phyloP scores from a whole-genome alignment of 768 basidiomycete genomes.

The Boletus subcaerulescens region DNA sequence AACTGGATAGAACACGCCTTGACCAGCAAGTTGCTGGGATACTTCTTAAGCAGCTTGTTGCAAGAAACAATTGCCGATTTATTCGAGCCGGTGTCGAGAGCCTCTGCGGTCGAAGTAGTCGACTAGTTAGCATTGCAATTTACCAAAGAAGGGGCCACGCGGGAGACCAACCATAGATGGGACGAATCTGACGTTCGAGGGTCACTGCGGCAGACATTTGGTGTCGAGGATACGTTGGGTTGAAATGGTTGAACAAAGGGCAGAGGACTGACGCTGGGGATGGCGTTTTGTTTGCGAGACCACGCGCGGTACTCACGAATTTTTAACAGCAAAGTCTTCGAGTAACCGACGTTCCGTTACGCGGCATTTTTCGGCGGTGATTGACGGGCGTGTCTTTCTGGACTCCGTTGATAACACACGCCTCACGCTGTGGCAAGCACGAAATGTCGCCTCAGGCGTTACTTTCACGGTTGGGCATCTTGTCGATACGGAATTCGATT shows the following conservation, averaged over 20 bases:
- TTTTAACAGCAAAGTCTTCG: conserved; percentile 19
- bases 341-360: conserved; percentile 27
- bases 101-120: conserved; percentile 47
- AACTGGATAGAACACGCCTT: conserved; percentile 44
- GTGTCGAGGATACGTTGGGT: conserved; percentile 1
- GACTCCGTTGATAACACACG: neutral
- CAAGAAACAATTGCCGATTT: conserved; percentile 83
- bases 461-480: conserved; percentile 30
- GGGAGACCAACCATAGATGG: conserved; percentile 67
- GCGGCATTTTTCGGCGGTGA: conserved; percentile 26
- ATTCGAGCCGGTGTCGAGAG: conserved; percentile 81
- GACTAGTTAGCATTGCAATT: conserved; percentile 1
- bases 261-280: neutral
- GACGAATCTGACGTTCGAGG: conserved; percentile 79
- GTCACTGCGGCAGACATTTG: conserved; percentile 51
- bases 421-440: neutral
- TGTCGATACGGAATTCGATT: neutral
- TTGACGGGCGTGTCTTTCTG: conserved; percentile 5
- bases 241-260: conserved; percentile 1
- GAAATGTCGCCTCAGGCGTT: conserved; percentile 43
- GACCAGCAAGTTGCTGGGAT: conserved; percentile 67
- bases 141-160: neutral
- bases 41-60: conserved; percentile 86
- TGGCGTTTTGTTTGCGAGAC: conserved; percentile 1
- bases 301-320: conserved; percentile 14